Evolutionary conservation across 116 monocot genomes (phyloP), one percentile per base, ranked within the genome.

Genomic region (Zostera marina): DNA sequence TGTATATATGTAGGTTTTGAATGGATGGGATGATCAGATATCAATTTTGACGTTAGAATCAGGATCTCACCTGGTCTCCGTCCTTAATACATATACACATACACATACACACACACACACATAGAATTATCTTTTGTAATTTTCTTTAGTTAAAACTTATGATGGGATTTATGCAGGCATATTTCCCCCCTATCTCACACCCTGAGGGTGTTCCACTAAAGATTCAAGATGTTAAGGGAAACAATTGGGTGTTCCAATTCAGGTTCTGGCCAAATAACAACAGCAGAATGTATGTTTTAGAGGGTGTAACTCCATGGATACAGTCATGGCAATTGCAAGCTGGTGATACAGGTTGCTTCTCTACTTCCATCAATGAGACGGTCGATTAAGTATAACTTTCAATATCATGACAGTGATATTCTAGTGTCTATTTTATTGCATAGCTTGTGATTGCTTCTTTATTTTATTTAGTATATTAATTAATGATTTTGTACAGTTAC

Each of bases 201-300:
- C 93, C 93, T 40, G 93, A 93, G 79, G 93, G 93, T 4, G 81
- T 83, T 59, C 93, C 93, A 5, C 59, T 93, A 67, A 93, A 68
- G 56, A 84, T 93, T 73, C 87, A 87, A 78, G 93, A 93, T 71
- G 69, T 78, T 1, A 93, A 74, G 54, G 93, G 93, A 47, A 93
- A 88, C 56, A 88, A 93, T 41, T 93, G 93, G 93, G 66, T 79
- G 61, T 88, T 93, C 38, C 93, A 93, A 64, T 93, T 93, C 68
- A 78, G 93, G 65, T 93, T 84, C 58, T 93, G 93, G 93, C 93
- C 93, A 48, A 93, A 93, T 73, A 93, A 93, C 47, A 93, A 93
- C 61, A 93, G 93, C 65, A 83, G 93, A 74, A 93, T 93, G 93
- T 93, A 93, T 67, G 93, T 93, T 44, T 66, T 93, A 61, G 93